A percentile compares a stretch with the other conserved stretches of the same genome.
Evolutionary conservation across 164 flowering plant genomes (phyloP).

Genomic region (Chimonanthus praecox): DNA sequence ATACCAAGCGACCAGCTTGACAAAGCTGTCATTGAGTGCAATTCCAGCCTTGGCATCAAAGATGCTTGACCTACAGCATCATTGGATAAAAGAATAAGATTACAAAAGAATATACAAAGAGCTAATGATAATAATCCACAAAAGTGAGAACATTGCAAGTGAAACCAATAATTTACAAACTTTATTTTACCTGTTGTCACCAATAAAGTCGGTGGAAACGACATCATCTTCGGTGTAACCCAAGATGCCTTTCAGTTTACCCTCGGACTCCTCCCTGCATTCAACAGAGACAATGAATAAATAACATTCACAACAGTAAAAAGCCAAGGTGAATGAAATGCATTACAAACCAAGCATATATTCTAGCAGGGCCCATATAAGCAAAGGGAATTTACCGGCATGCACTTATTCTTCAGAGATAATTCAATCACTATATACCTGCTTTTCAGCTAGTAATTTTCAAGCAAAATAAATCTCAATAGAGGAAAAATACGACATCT

Average conservation of each 20-base stretch:
- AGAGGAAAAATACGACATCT: no score
- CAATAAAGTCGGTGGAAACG: conserved; percentile 84
- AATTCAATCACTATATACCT: no score
- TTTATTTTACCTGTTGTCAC: conserved; percentile 61
- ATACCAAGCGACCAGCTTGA: conserved; percentile 63
- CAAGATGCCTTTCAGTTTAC: conserved; percentile 70
- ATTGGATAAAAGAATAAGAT: neutral
- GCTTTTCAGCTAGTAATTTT: no score
- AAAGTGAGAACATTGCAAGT: neutral
- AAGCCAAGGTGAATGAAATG: neutral
- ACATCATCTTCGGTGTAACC: conserved; percentile 90
- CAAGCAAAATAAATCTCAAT: no score
- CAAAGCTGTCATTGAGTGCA: conserved; percentile 47
- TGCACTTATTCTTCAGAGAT: no score
- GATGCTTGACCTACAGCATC: conserved; percentile 49
- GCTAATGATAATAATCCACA: neutral
- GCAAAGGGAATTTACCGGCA: no score
- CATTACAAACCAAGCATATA: neutral
- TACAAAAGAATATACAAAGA: neutral
- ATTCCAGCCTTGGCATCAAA: conserved; percentile 77
- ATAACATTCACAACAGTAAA: neutral
- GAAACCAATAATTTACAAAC: neutral
- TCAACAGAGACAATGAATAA: neutral
- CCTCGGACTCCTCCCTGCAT: conserved; percentile 68
- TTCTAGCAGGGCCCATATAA: neutral